Conservation (phyloP, 2,329 filamentous ascomycete species). For the Lizonia empirigonia region DNA sequence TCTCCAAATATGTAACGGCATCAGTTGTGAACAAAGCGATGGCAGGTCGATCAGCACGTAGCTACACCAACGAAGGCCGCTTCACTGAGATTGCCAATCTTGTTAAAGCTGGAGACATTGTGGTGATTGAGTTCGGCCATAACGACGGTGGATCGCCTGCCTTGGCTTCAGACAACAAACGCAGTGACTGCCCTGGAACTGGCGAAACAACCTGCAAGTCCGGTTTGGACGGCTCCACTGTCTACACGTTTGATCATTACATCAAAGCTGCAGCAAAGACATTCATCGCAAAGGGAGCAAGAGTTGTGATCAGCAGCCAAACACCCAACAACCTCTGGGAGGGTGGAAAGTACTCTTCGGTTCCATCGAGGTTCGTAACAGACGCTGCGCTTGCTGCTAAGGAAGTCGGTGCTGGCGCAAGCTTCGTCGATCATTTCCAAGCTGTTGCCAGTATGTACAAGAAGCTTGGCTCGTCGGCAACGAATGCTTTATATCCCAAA, state of each 20-base stretch:
- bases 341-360: neutral
- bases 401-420: neutral
- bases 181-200: conserved; percentile 4
- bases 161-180: neutral
- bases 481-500: neutral
- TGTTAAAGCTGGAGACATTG: conserved; percentile 5
- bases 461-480: neutral
- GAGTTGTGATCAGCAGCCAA: conserved; percentile 1
- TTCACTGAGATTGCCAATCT: neutral
- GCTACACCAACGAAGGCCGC: conserved; percentile 2
- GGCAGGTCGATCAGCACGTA: neutral
- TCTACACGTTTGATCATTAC: conserved; percentile 2
- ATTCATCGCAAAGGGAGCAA: neutral
- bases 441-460: conserved; percentile 4
- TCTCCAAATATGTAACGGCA: neutral
- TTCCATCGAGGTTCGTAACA: neutral
- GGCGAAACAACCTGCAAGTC: conserved; percentile 1
- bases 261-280: neutral
- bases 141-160: conserved; percentile 1
- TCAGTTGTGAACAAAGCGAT: conserved; percentile 1
- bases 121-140: conserved; percentile 1
- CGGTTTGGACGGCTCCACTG: neutral
- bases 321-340: conserved; percentile 5
- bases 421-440: conserved; percentile 5
- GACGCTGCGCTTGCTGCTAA: neutral